Conservation (phyloP, 2,329 filamentous ascomycete species). For the Sphaceloma murrayae region DNA sequence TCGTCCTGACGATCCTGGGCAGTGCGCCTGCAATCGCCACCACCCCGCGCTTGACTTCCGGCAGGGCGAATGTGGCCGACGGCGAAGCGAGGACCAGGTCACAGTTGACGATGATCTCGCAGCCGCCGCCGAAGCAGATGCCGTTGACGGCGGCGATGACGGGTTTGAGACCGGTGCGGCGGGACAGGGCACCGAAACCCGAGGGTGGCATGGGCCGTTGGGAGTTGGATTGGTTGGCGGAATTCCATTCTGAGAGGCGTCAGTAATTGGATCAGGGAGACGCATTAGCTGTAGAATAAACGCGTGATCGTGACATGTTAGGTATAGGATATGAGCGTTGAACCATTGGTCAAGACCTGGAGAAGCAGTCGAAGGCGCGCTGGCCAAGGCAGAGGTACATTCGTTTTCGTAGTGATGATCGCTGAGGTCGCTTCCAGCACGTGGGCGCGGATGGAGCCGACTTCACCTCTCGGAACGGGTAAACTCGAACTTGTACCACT, state of each 20-base stretch:
- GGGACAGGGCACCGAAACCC: slow-evolving; percentile 58
- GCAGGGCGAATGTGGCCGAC: slow-evolving; percentile 55
- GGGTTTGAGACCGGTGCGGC: slow-evolving; percentile 61
- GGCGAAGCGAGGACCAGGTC: slow-evolving; percentile 59
- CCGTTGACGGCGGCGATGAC: slow-evolving; percentile 70
- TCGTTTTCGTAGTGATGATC: no score
- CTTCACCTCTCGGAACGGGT: no score
- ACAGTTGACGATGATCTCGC: slow-evolving; percentile 65
- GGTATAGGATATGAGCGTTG: no score
- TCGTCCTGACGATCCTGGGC: slow-evolving; percentile 53
- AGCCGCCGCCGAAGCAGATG: slow-evolving; percentile 62
- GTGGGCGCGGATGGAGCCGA: no score
- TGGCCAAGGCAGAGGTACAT: no score
- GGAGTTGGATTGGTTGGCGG: slow-evolving; percentile 23
- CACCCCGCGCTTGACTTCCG: slow-evolving; percentile 63
- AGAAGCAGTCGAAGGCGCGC: no score
- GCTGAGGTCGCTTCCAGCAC: no score
- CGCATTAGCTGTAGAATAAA: neutral
- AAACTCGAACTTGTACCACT: no score
- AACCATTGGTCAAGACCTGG: no score
- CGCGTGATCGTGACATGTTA: neutral
- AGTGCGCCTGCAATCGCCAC: slow-evolving; percentile 62
- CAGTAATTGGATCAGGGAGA: neutral
- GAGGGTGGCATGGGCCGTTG: slow-evolving; percentile 27
- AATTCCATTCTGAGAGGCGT: slow-evolving; percentile 27